Conservation (phyloP, 2,329 filamentous ascomycete genomes). For the Pseudocercospora vitis region DNA sequence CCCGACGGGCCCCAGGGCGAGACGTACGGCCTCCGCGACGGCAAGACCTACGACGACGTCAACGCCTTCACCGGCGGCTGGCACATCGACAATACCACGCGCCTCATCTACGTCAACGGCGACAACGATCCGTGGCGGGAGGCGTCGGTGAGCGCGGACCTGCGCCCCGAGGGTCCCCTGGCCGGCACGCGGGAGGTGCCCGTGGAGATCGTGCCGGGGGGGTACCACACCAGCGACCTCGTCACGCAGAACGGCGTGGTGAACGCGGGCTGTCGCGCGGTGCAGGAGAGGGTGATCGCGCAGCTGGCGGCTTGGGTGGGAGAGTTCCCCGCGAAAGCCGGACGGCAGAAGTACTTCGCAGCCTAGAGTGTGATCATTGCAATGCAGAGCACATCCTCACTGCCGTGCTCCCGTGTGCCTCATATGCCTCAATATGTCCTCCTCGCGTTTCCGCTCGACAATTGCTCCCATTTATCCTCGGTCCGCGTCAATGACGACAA, state of each 20-base stretch:
- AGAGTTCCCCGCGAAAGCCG: constrained; percentile 42
- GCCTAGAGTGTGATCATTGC: too few relatives aligned
- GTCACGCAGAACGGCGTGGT: constrained; percentile 47
- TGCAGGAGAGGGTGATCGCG: constrained; percentile 52
- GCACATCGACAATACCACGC: constrained; percentile 54
- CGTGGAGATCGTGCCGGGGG: constrained; percentile 55
- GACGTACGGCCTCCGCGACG: constrained; percentile 51
- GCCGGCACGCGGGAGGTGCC: constrained; percentile 50
- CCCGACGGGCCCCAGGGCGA: constrained; percentile 49
- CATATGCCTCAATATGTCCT: too few relatives aligned
- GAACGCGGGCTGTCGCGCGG: constrained; percentile 50
- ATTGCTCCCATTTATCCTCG: too few relatives aligned
- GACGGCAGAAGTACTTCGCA: not conserved
- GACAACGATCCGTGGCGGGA: constrained; percentile 62
- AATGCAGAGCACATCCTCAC: too few relatives aligned
- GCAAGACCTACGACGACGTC: constrained; percentile 50
- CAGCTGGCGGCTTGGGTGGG: constrained; percentile 57
- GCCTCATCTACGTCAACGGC: constrained; percentile 60
- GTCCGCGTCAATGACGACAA: too few relatives aligned
- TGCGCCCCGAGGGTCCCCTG: constrained; percentile 57
- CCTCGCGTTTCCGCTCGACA: too few relatives aligned
- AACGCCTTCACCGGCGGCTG: constrained; percentile 60
- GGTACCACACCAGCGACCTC: constrained; percentile 59
- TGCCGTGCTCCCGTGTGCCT: too few relatives aligned
- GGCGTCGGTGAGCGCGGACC: constrained; percentile 53